phyloP scores from a whole-genome alignment of 352 stramenopile genomes.

The Phytophthora foliorum region DNA sequence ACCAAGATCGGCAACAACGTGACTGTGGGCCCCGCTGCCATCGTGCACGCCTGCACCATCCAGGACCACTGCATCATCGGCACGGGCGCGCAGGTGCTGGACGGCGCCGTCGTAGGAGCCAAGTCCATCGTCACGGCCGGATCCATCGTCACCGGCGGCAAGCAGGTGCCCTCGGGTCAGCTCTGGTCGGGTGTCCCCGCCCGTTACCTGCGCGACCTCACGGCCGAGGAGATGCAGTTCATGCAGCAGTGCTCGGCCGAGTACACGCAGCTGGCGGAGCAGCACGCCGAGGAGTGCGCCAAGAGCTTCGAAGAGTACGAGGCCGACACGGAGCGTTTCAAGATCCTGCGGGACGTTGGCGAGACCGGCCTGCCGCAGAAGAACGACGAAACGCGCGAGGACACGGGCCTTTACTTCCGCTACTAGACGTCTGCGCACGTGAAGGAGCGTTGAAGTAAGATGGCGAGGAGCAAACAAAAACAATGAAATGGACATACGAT shows the following conservation, averaged over 20 bases:
- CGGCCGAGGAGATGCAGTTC: slow-evolving; percentile 88
- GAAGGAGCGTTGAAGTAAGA: slow-evolving; percentile 29
- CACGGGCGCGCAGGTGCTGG: slow-evolving; percentile 92
- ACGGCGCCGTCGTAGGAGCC: slow-evolving; percentile 88
- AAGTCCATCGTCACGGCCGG: slow-evolving; percentile 93
- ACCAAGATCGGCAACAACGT: slow-evolving; percentile 94
- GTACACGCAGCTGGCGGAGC: slow-evolving; percentile 82
- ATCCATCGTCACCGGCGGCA: slow-evolving; percentile 89
- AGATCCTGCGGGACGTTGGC: slow-evolving; percentile 84
- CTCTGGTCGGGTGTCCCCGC: slow-evolving; percentile 89
- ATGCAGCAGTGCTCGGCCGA: slow-evolving; percentile 91
- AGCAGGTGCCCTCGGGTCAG: slow-evolving; percentile 91
- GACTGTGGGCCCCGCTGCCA: slow-evolving; percentile 87
- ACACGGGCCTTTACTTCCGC: slow-evolving; percentile 90
- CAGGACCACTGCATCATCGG: slow-evolving; percentile 94
- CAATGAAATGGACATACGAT: slow-evolving; percentile 49
- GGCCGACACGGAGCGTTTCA: slow-evolving; percentile 75
- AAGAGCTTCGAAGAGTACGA: slow-evolving; percentile 90
- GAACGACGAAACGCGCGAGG: slow-evolving; percentile 64
- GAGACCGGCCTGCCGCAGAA: slow-evolving; percentile 84
- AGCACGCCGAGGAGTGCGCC: slow-evolving; percentile 77
- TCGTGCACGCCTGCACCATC: slow-evolving; percentile 94
- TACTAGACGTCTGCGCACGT: slow-evolving; percentile 71
- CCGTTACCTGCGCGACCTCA: slow-evolving; percentile 88
- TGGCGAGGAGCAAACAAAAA: slow-evolving; percentile 38